Percentiles rank a stretch among this genome's conserved stretches.
Evolutionary conservation across 2,329 filamentous ascomycete genomes (phyloP).

Genomic region (Hypomyces rosellus): DNA sequence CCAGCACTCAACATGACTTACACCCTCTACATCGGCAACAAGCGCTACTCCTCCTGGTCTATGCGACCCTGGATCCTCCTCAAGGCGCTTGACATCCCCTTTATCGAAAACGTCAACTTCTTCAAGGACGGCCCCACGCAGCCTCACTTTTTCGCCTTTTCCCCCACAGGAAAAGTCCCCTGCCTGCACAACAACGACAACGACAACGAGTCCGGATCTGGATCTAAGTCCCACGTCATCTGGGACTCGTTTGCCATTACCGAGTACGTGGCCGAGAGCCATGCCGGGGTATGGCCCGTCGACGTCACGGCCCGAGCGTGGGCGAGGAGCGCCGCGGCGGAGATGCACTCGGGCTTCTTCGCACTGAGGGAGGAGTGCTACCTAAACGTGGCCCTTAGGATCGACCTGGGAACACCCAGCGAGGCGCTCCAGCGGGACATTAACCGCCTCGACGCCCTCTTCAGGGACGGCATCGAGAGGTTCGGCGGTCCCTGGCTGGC

Average conservation of each 20-base stretch:
- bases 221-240: constrained; percentile 27
- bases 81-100: constrained; percentile 36
- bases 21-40: constrained; percentile 37
- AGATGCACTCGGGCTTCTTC: constrained; percentile 41
- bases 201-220: too few relatives aligned
- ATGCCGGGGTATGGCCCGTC: constrained; percentile 37
- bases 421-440: constrained; percentile 29
- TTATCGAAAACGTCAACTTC: constrained; percentile 32
- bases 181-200: constrained; percentile 28
- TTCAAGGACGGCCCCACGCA: constrained; percentile 27
- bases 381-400: constrained; percentile 35
- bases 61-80: constrained; percentile 41
- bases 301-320: constrained; percentile 34
- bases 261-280: constrained; percentile 39
- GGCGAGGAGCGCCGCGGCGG: constrained; percentile 37
- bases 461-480: constrained; percentile 29
- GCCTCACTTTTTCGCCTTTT: constrained; percentile 31
- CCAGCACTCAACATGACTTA: constrained; percentile 26
- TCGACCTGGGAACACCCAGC: constrained; percentile 25
- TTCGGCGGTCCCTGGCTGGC: constrained; percentile 39
- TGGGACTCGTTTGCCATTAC: constrained; percentile 44
- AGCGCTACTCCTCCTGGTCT: constrained; percentile 42
- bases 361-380: constrained; percentile 35
- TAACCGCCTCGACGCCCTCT: constrained; percentile 29
- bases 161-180: constrained; percentile 36